Evolutionary conservation across 345 rosid species (phyloP).

Genomic region (Salix purpurea): DNA sequence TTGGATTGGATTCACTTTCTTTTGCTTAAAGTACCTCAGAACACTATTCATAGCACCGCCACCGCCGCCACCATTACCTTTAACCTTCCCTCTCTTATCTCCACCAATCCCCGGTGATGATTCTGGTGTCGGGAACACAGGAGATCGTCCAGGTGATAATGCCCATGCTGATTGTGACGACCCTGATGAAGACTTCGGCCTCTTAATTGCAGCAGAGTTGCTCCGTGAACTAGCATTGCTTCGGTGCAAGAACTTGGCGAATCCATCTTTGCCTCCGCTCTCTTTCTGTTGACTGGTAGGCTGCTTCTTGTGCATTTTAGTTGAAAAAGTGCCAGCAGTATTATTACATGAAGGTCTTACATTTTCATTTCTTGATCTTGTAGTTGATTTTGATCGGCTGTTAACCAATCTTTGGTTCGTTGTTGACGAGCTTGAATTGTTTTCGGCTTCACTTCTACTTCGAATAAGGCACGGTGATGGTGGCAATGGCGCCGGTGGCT

Average conservation of each 20-base stretch:
- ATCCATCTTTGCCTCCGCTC: constrained; percentile 17
- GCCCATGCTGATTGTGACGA: constrained; percentile 74
- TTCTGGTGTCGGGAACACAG: constrained; percentile 25
- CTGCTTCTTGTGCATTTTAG: constrained; percentile 16
- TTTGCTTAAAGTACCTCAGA: constrained; percentile 61
- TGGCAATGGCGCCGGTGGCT: neutral
- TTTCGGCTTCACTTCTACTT: constrained; percentile 45
- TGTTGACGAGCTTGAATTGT: constrained; percentile 1
- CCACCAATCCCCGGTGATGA: constrained; percentile 9
- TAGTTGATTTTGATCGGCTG: constrained; percentile 39
- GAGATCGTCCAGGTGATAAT: constrained; percentile 58
- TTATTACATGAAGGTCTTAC: neutral
- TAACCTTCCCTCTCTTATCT: constrained; percentile 14
- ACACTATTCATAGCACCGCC: constrained; percentile 48
- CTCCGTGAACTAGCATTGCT: constrained; percentile 31
- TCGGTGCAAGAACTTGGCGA: constrained; percentile 35
- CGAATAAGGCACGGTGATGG: constrained; percentile 28
- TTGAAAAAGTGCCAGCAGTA: neutral
- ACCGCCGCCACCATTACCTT: constrained; percentile 38
- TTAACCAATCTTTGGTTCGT: constrained; percentile 18
- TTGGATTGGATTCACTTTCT: constrained; percentile 47
- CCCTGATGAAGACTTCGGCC: constrained; percentile 21
- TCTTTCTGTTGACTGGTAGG: neutral
- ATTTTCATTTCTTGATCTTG: constrained; percentile 29
- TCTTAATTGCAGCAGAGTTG: constrained; percentile 16